Base-by-base conservation (phyloP, 1,284 basidiomycete species). In the Trametes sp. region DNA sequence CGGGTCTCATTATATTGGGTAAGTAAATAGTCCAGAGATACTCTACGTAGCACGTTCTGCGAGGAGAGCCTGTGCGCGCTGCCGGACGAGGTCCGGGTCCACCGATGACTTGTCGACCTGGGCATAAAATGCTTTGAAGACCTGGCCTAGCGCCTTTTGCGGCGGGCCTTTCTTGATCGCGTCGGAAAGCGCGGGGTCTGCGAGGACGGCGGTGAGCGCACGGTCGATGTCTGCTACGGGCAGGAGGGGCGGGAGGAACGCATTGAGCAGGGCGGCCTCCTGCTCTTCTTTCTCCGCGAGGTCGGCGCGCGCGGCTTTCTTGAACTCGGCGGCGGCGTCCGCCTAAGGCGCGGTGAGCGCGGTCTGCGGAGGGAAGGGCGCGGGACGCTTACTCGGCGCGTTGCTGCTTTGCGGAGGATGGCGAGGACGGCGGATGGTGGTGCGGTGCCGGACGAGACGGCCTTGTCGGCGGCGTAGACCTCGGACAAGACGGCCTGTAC, bases 391-490 rank as follows among this genome's bases (percentile, higher is more conserved):
- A 90, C 90, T 55, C 89, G 82, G 61, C 84, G 84, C 53, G 78
- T 70, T 54, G 81, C 76, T 19, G 86, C 86, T 75, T 87, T 90
- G 36, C 84, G 82, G 50, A 92, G 67, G 61, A 91, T 82, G 54
- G 76, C 72, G 26, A 76, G 62, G 44, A 89, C 81, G 38, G 77
- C 75, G 6, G 84, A 78, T 13, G 83, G 76, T 23, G 81, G 64
- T 11, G 84, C 70, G 41, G 59, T 61, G 11, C 81, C 75, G 35
- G 77, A 73, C 53, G 77, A n/a, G n/a, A 38, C 76, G 23, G 73
- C 73, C 74, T 92, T 92, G 76, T 91, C 90, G 38, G 84, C 81
- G 21, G 83, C 79, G 68, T 91, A 87, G 2, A 92, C 80, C 63
- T 92, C 89, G 8, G 89, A 81, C 11, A 91, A 78, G 36, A 89